Evolutionary conservation across 805 yeast genomes (phyloP).

Genomic region (Metschnikowia sp.): DNA sequence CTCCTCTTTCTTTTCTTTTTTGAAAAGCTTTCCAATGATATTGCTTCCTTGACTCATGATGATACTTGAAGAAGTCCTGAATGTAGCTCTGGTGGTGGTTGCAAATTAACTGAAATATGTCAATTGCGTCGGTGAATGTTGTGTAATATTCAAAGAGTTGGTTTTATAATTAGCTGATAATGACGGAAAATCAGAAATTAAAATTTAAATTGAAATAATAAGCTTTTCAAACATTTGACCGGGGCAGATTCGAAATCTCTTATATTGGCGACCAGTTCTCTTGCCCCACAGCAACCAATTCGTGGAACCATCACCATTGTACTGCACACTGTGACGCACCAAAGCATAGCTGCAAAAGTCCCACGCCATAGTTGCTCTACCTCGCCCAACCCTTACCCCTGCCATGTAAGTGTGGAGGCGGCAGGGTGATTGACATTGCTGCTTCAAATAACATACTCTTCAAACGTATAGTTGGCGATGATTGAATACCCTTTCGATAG

Average conservation of each 20-base stretch:
- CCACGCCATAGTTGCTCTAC: conserved; percentile 7
- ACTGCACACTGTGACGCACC: conserved; percentile 7
- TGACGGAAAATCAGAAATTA: neutral
- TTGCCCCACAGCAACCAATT: conserved; percentile 10
- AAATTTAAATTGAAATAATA: neutral
- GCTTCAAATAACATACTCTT: too few relatives aligned
- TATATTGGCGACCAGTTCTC: neutral
- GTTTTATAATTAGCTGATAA: neutral
- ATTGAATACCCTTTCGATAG: too few relatives aligned
- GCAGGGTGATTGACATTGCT: too few relatives aligned
- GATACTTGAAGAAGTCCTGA: neutral
- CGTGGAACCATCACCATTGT: conserved; percentile 5
- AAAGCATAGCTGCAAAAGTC: conserved; percentile 1
- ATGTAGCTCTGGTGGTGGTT: neutral
- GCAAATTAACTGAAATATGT: conserved; percentile 1
- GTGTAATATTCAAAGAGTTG: too few relatives aligned
- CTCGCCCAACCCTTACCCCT: too few relatives aligned
- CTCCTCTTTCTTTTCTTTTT: conserved; percentile 9
- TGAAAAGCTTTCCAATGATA: conserved; percentile 13
- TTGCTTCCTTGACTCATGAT: conserved; percentile 13
- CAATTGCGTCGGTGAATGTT: too few relatives aligned
- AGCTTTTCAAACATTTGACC: too few relatives aligned
- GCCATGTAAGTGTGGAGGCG: too few relatives aligned
- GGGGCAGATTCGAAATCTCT: neutral
- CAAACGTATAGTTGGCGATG: too few relatives aligned